Base-by-base conservation (phyloP, 2,329 filamentous ascomycete genomes). In the Talaromyces pinophilus region DNA sequence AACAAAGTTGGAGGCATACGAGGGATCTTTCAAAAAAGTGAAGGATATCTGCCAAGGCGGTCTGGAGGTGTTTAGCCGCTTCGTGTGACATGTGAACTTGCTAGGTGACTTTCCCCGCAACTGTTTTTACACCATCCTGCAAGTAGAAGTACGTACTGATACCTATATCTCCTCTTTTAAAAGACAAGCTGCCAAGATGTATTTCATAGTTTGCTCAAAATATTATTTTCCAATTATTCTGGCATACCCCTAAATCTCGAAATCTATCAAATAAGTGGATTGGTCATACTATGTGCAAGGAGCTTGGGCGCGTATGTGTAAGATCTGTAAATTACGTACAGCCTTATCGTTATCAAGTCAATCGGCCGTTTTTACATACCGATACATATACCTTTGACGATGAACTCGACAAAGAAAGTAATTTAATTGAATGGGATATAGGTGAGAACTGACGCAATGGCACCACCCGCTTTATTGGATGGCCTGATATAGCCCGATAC, bases 1-100 rank as follows among this genome's bases (percentile, higher is more conserved):
- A 30, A 30, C 15, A 15, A 22, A 22, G 52, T 38, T 35, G 30
- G 38, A 57, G 30, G 3, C 22, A 4, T 6, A 38, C n/a, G 7
- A 35, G 33, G 54, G 35, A 38, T 8, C 33, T 8, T 7, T 22
- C 6, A 15, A 7, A 38, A 38, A 38, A 22, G 33, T 40, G 30
- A 25, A 15, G 28, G 40, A 57, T 35, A 30, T 64, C 40, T 57
- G 62, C 62, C 62, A 64, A 64, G 62, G 62, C 62, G 62, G 62
- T 64, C 62, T 57, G 50, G 42, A 35, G 62, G 46, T 52, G 48
- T 52, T n/a, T 46, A 46, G 42, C 42, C 46, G 25, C 19, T 52
- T 61, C 33, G 54, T n/a, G 54, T 57, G 33, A 19, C 54, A 40
- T 57, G 54, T 57, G 54, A 38, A 22, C 33, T 57, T 57, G 33